Percentiles rank a stretch among this genome's conserved stretches.
These are phyloP conservation scores for Colletotrichum trifolii DNA, from an alignment of 2,329 filamentous ascomycete genomes.

Conservation along the genomic window DNA sequence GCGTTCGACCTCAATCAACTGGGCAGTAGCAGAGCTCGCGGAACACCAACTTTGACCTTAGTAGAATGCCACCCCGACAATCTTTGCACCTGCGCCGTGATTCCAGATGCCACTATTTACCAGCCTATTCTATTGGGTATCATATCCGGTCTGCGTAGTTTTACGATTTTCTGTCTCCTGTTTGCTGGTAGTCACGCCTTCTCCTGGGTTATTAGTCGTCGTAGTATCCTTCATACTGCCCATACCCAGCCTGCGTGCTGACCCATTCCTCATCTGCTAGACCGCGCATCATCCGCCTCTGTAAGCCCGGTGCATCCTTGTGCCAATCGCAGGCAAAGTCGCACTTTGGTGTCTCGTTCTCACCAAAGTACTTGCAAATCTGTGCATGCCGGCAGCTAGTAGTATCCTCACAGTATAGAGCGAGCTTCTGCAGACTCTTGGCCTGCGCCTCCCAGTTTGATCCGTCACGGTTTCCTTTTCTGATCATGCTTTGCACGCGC, in stretches of 20 bases:
- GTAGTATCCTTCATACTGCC: conserved; percentile 66
- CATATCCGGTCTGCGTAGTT: neutral
- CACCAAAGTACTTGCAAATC: conserved; percentile 83
- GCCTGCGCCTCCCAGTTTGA: conserved; percentile 62
- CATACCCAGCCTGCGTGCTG: conserved; percentile 70
- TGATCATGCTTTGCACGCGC: conserved; percentile 70
- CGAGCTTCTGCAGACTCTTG: conserved; percentile 74
- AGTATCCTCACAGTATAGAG: conserved; percentile 84
- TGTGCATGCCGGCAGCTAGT: conserved; percentile 78
- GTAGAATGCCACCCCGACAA: neutral
- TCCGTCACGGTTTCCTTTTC: conserved; percentile 57
- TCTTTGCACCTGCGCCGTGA: neutral
- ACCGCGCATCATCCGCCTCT: conserved; percentile 65
- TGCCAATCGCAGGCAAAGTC: conserved; percentile 84
- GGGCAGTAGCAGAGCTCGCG: no score
- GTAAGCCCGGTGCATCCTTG: conserved; percentile 72
- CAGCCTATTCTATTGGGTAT: neutral
- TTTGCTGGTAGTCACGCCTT: neutral
- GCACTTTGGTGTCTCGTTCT: conserved; percentile 67
- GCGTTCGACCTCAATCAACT: neutral
- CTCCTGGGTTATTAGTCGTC: conserved; percentile 50
- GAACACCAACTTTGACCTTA: neutral
- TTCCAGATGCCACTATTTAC: no score
- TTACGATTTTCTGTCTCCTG: neutral
- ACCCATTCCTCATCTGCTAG: conserved; percentile 72